These are phyloP conservation scores for Murraya koenigii DNA, from an alignment of 345 rosid genomes.

Conservation along the genomic window DNA sequence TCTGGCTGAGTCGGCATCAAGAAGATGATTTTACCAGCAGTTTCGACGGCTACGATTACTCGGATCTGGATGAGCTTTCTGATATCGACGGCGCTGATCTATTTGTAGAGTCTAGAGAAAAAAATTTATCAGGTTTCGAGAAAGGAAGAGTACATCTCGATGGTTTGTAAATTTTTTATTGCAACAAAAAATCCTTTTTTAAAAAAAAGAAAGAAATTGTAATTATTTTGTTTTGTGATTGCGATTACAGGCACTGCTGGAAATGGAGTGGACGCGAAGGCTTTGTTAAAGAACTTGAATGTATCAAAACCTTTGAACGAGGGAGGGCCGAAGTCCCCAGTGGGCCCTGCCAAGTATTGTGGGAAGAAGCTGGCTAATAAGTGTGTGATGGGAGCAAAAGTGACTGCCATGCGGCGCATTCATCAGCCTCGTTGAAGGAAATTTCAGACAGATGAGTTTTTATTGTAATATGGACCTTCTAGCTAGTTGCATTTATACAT, in stretches of 20 bases:
- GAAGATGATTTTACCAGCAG: conserved; percentile 29
- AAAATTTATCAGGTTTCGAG: not conserved
- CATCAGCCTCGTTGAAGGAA: conserved; percentile 35
- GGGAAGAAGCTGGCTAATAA: conserved; percentile 20
- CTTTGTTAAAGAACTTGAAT: conserved; percentile 13
- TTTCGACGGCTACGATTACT: not conserved
- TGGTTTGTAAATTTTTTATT: not conserved
- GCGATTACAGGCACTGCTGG: not conserved
- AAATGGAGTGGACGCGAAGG: conserved; percentile 11
- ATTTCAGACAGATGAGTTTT: too few relatives aligned
- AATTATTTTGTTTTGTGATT: not conserved
- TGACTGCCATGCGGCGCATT: conserved; percentile 10
- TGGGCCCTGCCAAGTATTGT: conserved; percentile 1
- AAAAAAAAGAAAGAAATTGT: too few relatives aligned
- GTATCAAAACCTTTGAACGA: conserved; percentile 6
- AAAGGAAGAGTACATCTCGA: not conserved
- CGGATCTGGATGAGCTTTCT: conserved; percentile 11
- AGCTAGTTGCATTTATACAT: not conserved
- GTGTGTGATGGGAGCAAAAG: not conserved
- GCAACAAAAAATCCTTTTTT: too few relatives aligned
- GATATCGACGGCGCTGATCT: not conserved
- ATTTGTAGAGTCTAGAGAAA: not conserved
- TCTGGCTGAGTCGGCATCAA: conserved; percentile 36
- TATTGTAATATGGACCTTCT: not conserved
- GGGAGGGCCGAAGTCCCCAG: conserved; percentile 11